phyloP scores from a whole-genome alignment of 2,329 filamentous ascomycete genomes.

The Eutypa lata region DNA sequence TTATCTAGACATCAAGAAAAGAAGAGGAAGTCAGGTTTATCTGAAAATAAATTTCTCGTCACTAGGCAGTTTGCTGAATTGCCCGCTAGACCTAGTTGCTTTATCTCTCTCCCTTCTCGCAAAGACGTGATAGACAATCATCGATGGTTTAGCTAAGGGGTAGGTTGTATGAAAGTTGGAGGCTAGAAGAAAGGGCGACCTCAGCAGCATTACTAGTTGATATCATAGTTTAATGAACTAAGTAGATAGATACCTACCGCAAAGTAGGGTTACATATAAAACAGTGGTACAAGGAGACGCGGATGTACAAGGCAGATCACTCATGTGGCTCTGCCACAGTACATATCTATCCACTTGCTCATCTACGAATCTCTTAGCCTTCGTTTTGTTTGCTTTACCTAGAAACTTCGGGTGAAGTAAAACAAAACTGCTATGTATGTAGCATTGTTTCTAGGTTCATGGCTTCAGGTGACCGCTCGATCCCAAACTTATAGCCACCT shows the following conservation, averaged over 20 bases:
- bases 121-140: background rate
- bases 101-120: background rate
- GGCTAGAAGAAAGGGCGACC: conserved; percentile 2
- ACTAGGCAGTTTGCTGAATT: background rate
- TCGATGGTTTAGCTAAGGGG: background rate
- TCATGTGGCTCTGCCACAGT: conserved; percentile 24
- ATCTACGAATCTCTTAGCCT: no score
- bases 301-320: conserved; percentile 27
- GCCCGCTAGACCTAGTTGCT: background rate
- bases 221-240: background rate
- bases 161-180: background rate
- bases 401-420: no score
- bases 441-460: no score
- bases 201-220: conserved; percentile 3
- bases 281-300: conserved; percentile 25
- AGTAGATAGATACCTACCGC: conserved; percentile 1
- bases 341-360: background rate
- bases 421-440: no score
- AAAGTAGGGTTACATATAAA: conserved; percentile 24
- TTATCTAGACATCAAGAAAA: background rate
- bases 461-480: background rate
- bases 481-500: no score
- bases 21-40: background rate
- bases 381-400: background rate
- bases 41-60: background rate